A percentile compares a stretch with the other conserved stretches of the same genome.
phyloP scores from a whole-genome alignment of 2,329 filamentous ascomycete genomes.

The Penicillium hordei region DNA sequence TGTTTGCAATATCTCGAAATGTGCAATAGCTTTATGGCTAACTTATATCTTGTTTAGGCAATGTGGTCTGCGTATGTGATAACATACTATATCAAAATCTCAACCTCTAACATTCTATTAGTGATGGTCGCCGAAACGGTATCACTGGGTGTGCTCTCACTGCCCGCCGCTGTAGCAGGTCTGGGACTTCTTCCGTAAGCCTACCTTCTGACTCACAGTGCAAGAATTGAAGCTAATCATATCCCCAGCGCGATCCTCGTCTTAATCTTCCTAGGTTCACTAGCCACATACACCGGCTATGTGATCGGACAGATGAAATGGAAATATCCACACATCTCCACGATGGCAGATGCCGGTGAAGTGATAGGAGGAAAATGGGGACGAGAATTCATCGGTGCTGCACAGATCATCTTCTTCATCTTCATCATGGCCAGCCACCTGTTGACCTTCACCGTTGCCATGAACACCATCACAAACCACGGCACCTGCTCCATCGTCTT shows the following conservation, averaged over 20 bases:
- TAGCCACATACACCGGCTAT: constrained; percentile 62
- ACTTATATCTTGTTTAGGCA: constrained; percentile 33
- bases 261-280: constrained; percentile 53
- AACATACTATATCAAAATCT: background rate
- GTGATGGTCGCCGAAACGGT: constrained; percentile 62
- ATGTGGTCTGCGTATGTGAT: constrained; percentile 39
- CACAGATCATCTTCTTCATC: constrained; percentile 63
- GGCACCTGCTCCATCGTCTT: constrained; percentile 65
- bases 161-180: constrained; percentile 54
- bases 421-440: constrained; percentile 73
- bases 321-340: constrained; percentile 58
- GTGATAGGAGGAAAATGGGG: constrained; percentile 62
- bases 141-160: constrained; percentile 56
- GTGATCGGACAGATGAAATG: constrained; percentile 61
- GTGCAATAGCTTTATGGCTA: background rate
- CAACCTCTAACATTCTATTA: constrained; percentile 9
- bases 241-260: constrained; percentile 50
- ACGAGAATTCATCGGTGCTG: constrained; percentile 62
- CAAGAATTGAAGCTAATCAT: constrained; percentile 6
- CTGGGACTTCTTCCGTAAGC: constrained; percentile 54
- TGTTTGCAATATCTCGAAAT: constrained; percentile 10
- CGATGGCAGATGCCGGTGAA: constrained; percentile 67
- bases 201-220: background rate
- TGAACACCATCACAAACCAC: constrained; percentile 63
- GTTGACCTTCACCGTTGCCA: constrained; percentile 67